Conservation (phyloP, 495 filamentous ascomycete genomes). For the Podospora fimiseda region DNA sequence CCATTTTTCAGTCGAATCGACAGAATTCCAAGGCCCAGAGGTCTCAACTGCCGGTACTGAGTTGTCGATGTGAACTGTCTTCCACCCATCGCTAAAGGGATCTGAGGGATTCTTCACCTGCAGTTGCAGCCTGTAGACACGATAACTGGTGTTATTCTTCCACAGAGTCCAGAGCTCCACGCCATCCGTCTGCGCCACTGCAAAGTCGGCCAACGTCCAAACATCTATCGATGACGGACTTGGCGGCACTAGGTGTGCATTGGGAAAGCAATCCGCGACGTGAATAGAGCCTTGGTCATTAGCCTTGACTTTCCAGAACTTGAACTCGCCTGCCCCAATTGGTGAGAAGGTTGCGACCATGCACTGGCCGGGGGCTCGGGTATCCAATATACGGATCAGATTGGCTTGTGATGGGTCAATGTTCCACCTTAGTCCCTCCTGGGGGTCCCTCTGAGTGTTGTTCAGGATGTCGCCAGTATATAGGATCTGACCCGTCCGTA, state of each 20-base stretch:
- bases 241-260: constrained; percentile 55
- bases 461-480: constrained; percentile 67
- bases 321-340: constrained; percentile 80
- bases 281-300: constrained; percentile 55
- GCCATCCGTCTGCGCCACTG: constrained; percentile 40
- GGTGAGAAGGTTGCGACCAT: constrained; percentile 82
- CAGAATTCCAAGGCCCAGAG: constrained; percentile 53
- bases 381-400: constrained; percentile 66
- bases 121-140: constrained; percentile 53
- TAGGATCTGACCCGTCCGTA: constrained; percentile 62
- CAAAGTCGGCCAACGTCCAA: constrained; percentile 85
- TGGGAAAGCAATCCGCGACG: constrained; percentile 64
- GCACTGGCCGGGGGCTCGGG: constrained; percentile 54
- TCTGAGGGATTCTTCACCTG: constrained; percentile 30
- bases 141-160: constrained; percentile 75
- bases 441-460: constrained; percentile 31
- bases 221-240: constrained; percentile 66
- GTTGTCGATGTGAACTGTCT: constrained; percentile 59
- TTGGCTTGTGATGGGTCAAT: constrained; percentile 67
- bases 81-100: constrained; percentile 69
- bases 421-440: constrained; percentile 60
- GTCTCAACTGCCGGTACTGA: constrained; percentile 48
- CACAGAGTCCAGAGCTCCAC: constrained; percentile 77
- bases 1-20: constrained; percentile 62
- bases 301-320: constrained; percentile 79